Evolutionary conservation across 169 alveolate species (phyloP).

Genomic region (Perkinsus chesapeaki): DNA sequence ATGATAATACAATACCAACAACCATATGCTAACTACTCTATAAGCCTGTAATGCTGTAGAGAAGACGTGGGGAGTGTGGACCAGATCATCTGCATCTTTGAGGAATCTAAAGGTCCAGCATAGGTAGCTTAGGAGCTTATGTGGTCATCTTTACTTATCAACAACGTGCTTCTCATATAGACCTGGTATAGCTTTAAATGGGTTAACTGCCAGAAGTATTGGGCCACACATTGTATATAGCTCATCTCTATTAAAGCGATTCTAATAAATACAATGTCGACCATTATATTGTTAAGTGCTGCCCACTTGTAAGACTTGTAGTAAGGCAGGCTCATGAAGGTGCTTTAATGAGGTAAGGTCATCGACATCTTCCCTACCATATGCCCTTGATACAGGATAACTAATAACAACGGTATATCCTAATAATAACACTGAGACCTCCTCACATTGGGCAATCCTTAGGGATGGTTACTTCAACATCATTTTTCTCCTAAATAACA

Average conservation of each 20-base stretch:
- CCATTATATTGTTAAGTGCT: background rate
- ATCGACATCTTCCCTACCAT: slow-evolving; percentile 18
- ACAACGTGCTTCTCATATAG: slow-evolving; percentile 35
- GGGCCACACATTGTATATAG: slow-evolving; percentile 91
- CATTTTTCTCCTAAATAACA: background rate
- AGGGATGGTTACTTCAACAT: background rate
- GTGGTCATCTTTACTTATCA: background rate
- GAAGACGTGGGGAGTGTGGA: background rate
- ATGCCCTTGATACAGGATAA: background rate
- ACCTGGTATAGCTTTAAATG: slow-evolving; percentile 69
- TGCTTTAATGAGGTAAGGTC: slow-evolving; percentile 76
- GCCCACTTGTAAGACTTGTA: slow-evolving; percentile 70
- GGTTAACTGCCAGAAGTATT: slow-evolving; percentile 93
- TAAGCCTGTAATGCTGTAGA: background rate
- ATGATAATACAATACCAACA: background rate
- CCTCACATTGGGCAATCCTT: background rate
- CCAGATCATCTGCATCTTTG: background rate
- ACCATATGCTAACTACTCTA: background rate
- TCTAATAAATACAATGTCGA: background rate
- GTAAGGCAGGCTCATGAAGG: slow-evolving; percentile 82
- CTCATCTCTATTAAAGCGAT: slow-evolving; percentile 72
- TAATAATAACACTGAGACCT: background rate
- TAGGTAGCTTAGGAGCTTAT: background rate
- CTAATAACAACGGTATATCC: background rate
- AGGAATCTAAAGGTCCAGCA: background rate